Percentiles rank a stretch among this genome's conserved stretches.
Evolutionary conservation across 1,139 yeast genomes (phyloP).

Genomic region (Kodamaea sp.): DNA sequence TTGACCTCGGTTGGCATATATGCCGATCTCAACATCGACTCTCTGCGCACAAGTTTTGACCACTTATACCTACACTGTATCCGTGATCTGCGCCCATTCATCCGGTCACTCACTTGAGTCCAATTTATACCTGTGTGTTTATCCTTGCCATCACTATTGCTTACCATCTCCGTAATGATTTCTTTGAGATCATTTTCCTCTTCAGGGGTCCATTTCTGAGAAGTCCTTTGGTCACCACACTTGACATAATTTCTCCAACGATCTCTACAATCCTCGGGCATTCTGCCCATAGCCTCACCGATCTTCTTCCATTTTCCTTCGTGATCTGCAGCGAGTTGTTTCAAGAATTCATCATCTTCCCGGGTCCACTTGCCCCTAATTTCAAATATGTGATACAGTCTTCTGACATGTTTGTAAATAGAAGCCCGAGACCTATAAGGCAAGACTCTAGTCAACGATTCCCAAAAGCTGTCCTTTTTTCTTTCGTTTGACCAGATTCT

Average conservation of each 20-base stretch:
- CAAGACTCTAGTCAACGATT: conserved; percentile 67
- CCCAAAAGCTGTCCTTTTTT: conserved; percentile 89
- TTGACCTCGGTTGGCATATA: conserved; percentile 53
- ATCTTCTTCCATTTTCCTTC: conserved; percentile 87
- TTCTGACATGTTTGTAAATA: conserved; percentile 85
- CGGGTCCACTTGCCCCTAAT: conserved; percentile 88
- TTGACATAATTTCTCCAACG: conserved; percentile 94
- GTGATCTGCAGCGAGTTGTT: conserved; percentile 60
- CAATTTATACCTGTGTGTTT: conserved; percentile 60
- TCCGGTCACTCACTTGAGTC: conserved; percentile 85
- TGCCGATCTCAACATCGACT: conserved; percentile 50
- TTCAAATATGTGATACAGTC: conserved; percentile 84
- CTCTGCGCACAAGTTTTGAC: conserved; percentile 74
- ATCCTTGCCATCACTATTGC: conserved; percentile 18
- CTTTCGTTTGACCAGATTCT: conserved; percentile 88
- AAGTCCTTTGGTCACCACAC: conserved; percentile 75
- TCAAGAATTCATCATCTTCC: conserved; percentile 72
- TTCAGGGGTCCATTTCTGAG: conserved; percentile 74
- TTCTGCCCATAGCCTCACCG: conserved; percentile 76
- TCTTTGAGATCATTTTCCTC: conserved; percentile 66
- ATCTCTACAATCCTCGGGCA: conserved; percentile 98
- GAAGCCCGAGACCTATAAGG: conserved; percentile 87
- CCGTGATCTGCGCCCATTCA: conserved; percentile 86
- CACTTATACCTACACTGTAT: conserved; percentile 95
- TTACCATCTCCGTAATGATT: conserved; percentile 52